Evolutionary conservation across 2,329 filamentous ascomycete species (phyloP), one percentile per base, ranked within the genome.

Genomic region (Calonectria leucothoes): DNA sequence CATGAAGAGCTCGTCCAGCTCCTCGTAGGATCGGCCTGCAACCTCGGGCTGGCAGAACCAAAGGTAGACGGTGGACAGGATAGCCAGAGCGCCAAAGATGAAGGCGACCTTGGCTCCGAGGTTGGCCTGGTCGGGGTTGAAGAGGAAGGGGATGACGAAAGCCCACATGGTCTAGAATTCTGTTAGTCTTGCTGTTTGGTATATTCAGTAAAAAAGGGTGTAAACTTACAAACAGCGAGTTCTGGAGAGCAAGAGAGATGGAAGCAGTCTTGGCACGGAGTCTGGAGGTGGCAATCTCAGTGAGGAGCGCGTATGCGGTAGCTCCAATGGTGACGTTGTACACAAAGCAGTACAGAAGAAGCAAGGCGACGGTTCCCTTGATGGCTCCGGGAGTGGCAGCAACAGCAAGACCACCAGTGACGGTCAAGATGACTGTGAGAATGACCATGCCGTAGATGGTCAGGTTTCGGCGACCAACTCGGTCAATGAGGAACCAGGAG

Each of bases 21-120:
- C 79, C 73, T 81, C 77, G 51, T 79, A 80, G 0, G 79, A 77
- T 8, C 79, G 76, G 1, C 74, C 70, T 6, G 76, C 74, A 11
- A 79, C 81, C 75, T 83, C 82, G 8, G 87, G 87, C 83, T 85
- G 80, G 67, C 75, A 82, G 68, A 82, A 81, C 77, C 80, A 81
- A 20, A 86, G 45, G 73, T 81, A 85, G n/a, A 83, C 74, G 12
- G 82, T 73, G 29, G 75, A 82, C 11, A 84, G 51, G 3, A 83
- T 71, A 11, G 80, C 77, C 20, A 85, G 69, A 0, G 77, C 83
- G 6, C 84, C 84, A 75, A 86, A 87, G 31, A 77, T 76, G 48
- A 76, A 77, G 39, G 72, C 66, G 14, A 76, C 69, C 71, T 76
- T 77, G 45, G 74, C 74, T 33, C 75, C 75, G n/a, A 77, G 75